These are phyloP conservation scores for Fusarium pseudocircinatum DNA, from an alignment of 2,329 filamentous ascomycete genomes.

Conservation along the genomic window DNA sequence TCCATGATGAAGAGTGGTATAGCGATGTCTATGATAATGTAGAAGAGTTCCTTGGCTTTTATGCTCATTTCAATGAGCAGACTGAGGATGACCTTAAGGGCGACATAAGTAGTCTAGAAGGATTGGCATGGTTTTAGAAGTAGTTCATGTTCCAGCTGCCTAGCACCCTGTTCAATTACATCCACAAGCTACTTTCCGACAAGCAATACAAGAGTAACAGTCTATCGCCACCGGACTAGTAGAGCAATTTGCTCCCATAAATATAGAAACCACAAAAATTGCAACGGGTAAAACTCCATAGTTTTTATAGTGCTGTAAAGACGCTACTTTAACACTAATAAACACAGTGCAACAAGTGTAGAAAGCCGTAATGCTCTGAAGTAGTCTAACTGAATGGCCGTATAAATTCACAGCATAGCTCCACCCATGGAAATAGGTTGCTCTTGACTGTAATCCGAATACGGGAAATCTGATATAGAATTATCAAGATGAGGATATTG, in stretches of 20 bases:
- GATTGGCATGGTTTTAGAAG: background rate
- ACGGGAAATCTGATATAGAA: rapidly evolving
- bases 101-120: background rate
- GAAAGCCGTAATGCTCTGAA: background rate
- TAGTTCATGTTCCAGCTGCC: too few species aligned
- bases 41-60: rapidly evolving
- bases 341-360: background rate
- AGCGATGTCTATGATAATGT: background rate
- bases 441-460: rapidly evolving
- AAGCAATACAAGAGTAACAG: background rate
- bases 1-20: background rate
- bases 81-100: background rate
- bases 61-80: background rate
- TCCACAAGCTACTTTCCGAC: rapidly evolving
- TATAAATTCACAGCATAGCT: background rate
- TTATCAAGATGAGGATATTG: background rate
- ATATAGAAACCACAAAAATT: too few species aligned
- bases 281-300: too few species aligned
- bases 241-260: too few species aligned
- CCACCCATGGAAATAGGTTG: rapidly evolving
- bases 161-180: rapidly evolving
- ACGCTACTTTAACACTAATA: background rate
- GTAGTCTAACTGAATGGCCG: background rate
- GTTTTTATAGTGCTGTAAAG: too few species aligned
- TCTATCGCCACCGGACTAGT: too few species aligned